Base-by-base conservation (phyloP, 768 basidiomycete genomes). In the Rhizopogon vesiculosus region DNA sequence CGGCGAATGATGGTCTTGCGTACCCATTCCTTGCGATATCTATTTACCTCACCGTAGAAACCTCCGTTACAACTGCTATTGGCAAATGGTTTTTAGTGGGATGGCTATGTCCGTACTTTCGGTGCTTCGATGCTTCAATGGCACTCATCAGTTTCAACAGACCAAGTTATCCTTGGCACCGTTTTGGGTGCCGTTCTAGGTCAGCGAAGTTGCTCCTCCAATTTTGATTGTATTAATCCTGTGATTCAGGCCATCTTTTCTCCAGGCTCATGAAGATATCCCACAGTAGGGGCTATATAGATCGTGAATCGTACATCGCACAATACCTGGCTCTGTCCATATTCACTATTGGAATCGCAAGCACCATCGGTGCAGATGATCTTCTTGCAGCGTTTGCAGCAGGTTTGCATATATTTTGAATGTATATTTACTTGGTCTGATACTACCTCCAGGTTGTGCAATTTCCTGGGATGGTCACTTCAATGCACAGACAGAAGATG, bases 1-100 rank as follows among this genome's bases (percentile, higher is more conserved):
- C 95, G 0, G 87, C 91, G 7, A 99, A 99, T 69, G 97, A 98
- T 62, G 97, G 97, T 2, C 79, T 98, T 13, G 93, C 95, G 2
- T 97, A 95, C 68, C 94, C 94, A 0, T 98, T 98, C 68, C 76
- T 98, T 54, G 81, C 83, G 28, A 78, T 98, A 51, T 84, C 95
- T 3, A 77, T 98, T 9, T 98, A 96, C 68, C 77, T 98, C 45
- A 86, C 86, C 9, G 61, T 93, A 5, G 91, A 96, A 59, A 64
- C 78, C 0, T 80, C 85, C 3, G 76, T 72, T 13, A 71, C 76
- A 0, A 76, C 77, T 9, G 92, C 93, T 5, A 73, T 97, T 35
- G 84, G 78, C 12, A 82, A 93, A 64, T 97, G 97, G 95, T 74
- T 95, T 53, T 78, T 93, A 42, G 72, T 94, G 51, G 91, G 93